Evolutionary conservation across 2,329 filamentous ascomycete genomes (phyloP).

Genomic region (Aspergillus sp.): DNA sequence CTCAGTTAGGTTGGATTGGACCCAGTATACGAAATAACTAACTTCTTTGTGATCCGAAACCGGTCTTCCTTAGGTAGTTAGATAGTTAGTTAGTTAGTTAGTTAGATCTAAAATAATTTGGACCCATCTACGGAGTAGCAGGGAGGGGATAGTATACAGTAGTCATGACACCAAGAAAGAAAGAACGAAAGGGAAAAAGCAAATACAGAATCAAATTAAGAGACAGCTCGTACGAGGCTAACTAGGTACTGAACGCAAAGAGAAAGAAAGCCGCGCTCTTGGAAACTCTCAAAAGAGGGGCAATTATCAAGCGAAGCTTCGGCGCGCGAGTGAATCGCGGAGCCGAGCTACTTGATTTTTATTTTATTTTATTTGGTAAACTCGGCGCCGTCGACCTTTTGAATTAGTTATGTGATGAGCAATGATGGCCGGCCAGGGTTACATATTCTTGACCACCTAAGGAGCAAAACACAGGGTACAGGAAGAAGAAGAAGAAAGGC

Average conservation of each 20-base stretch:
- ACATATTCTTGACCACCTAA: not conserved
- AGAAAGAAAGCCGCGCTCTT: constrained; percentile 2
- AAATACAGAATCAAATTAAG: constrained; percentile 6
- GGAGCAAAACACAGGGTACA: not conserved
- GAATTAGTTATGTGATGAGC: not conserved
- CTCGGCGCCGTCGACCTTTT: not conserved
- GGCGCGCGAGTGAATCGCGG: constrained; percentile 7
- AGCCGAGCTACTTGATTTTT: constrained; percentile 2
- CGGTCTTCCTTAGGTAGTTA: not conserved
- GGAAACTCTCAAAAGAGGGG: constrained; percentile 7
- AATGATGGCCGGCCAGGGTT: not conserved
- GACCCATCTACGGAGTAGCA: not conserved
- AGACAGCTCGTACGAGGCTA: constrained; percentile 3
- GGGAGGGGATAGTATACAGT: not conserved
- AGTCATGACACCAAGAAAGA: not conserved
- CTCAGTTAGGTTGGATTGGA: too few species aligned
- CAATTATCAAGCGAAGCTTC: constrained; percentile 12
- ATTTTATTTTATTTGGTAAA: not conserved
- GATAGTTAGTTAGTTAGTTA: too few species aligned
- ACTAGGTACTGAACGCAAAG: not conserved
- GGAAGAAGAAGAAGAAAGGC: not conserved
- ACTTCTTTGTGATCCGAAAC: not conserved
- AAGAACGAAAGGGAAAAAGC: not conserved
- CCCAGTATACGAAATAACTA: not conserved
- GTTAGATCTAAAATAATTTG: not conserved